Percentiles rank a stretch among this genome's conserved stretches.
Evolutionary conservation across 768 basidiomycete species (phyloP).

Genomic region (Naematelia aurantialba): DNA sequence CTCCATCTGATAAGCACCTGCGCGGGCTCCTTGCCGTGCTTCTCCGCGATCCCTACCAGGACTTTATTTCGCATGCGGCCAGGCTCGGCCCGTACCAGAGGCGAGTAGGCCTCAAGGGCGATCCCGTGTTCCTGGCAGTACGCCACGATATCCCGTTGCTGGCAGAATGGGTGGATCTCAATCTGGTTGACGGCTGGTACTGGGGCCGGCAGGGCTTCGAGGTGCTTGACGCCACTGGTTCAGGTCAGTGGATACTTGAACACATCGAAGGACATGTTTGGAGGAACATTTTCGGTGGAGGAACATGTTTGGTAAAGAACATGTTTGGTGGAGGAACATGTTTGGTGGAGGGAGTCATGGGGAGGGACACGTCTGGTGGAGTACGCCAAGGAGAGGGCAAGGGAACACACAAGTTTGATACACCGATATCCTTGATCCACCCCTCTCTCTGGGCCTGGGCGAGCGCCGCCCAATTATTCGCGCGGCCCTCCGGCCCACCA

Average conservation of each 20-base stretch:
- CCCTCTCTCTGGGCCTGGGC: slow-evolving; percentile 39
- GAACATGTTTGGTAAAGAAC: background rate
- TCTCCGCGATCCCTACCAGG: slow-evolving; percentile 30
- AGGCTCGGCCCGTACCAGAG: slow-evolving; percentile 57
- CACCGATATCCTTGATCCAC: slow-evolving; percentile 46
- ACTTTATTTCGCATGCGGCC: slow-evolving; percentile 34
- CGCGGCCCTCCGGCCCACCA: slow-evolving; percentile 41
- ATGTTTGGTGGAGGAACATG: background rate
- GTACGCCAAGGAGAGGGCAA: too few species aligned
- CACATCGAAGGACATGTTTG: background rate
- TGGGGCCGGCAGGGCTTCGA: slow-evolving; percentile 35
- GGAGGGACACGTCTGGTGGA: background rate
- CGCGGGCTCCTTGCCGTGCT: slow-evolving; percentile 46
- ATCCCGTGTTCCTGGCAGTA: slow-evolving; percentile 66
- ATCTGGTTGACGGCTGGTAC: slow-evolving; percentile 46
- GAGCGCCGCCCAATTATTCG: slow-evolving; percentile 38
- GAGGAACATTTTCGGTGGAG: background rate
- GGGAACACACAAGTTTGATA: slow-evolving; percentile 46
- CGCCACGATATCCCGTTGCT: slow-evolving; percentile 70
- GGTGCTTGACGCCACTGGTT: slow-evolving; percentile 43
- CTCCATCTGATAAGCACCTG: slow-evolving; percentile 56
- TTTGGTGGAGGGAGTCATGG: background rate
- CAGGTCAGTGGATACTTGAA: background rate
- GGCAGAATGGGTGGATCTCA: slow-evolving; percentile 59
- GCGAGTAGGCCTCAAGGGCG: slow-evolving; percentile 50